These are phyloP conservation scores for Xylariaceae sp. DNA, from an alignment of 2,329 filamentous ascomycete species.

Conservation along the genomic window DNA sequence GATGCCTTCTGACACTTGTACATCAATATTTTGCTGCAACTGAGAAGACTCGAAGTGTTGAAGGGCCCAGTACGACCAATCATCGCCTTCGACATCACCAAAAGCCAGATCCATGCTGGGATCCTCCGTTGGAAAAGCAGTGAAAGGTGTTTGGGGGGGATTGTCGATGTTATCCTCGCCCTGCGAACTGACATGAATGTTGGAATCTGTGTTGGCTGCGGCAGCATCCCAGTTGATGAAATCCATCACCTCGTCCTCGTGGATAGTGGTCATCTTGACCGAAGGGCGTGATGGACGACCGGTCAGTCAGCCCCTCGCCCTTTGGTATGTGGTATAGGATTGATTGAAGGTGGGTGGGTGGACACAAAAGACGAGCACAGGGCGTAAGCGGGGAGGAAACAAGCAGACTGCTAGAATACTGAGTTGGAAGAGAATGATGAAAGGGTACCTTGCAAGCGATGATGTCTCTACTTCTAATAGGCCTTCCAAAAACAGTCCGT, in stretches of 20 bases:
- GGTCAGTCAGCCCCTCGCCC: neutral
- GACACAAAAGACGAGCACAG: neutral
- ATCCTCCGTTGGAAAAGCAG: constrained; percentile 16
- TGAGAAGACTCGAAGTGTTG: constrained; percentile 53
- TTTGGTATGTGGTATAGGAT: too few species aligned
- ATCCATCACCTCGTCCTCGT: constrained; percentile 55
- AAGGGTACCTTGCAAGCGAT: neutral
- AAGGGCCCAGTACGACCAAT: constrained; percentile 58
- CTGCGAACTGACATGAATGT: constrained; percentile 36
- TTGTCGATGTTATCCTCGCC: constrained; percentile 32
- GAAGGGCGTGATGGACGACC: constrained; percentile 11
- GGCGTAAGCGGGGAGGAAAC: neutral
- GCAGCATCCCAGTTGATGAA: constrained; percentile 62
- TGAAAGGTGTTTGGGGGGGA: constrained; percentile 22
- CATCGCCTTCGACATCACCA: constrained; percentile 55
- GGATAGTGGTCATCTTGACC: constrained; percentile 38
- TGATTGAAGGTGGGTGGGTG: neutral
- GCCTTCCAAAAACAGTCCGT: neutral
- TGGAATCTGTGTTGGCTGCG: constrained; percentile 33
- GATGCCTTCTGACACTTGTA: constrained; percentile 30
- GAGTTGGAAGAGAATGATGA: neutral
- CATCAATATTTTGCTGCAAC: constrained; percentile 35
- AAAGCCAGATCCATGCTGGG: constrained; percentile 52
- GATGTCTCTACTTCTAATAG: neutral
- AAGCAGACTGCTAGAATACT: neutral